Evolutionary conservation across 257 asterid genomes (phyloP), one percentile per base, ranked within the genome.

Genomic region (Ehretia macrophylla): DNA sequence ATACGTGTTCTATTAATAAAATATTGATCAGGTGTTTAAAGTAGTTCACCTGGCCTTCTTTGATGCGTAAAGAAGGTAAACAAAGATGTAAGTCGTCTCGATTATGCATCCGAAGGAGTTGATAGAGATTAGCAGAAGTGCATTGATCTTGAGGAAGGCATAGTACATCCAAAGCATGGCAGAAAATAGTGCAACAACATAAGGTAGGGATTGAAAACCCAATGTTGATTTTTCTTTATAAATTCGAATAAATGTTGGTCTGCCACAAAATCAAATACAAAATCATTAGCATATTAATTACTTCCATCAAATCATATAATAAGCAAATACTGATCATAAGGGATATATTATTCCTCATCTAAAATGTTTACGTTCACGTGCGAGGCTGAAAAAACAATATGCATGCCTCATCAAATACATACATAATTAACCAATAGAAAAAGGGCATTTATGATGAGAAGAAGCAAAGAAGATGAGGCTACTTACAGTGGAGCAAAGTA

Each of bases 401-500:
- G n/a, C n/a, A n/a, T n/a, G n/a, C n/a, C n/a, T n/a, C n/a, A n/a
- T n/a, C n/a, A n/a, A n/a, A n/a, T n/a, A n/a, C n/a, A n/a, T n/a
- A n/a, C n/a, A n/a, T n/a, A n/a, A n/a, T n/a, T n/a, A n/a, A n/a
- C n/a, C n/a, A n/a, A n/a, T 1, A 14, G 23, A 37, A 8, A 22
- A 18, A 35, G 0, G 3, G 35, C 35, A 27, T 27, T 27, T 1
- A 1, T 27, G 6, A 6, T 27, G 35, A 27, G 35, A 27, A 27
- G 6, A 6, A 27, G 35, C 18, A 37, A 20, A 10, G 20, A 58
- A 32, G 14, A 17, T 5, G 22, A 47, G 57, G 47, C 14, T 52
- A 79, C 95, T 88, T 86, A 88, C 98, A 78, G 0, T 8, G 97
- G 98, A 53, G 97, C 86, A 40, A 88, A 65, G 79, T 67, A 88